Base-by-base conservation (phyloP, 2,329 filamentous ascomycete species). In the Sclerotinia trifoliorum region DNA sequence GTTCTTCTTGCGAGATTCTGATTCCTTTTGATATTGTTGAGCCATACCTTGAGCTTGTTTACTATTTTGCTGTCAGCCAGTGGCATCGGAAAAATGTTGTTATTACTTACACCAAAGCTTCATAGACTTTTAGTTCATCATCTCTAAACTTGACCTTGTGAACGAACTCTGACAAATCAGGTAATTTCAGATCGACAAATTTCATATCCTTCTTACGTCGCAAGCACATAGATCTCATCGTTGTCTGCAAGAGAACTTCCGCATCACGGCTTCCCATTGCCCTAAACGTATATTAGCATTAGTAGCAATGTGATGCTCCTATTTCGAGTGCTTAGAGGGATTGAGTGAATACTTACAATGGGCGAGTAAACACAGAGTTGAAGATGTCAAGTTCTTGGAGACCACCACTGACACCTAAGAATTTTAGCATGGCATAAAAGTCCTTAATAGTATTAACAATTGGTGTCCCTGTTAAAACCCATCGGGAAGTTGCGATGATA, bases 181-280 rank as follows among this genome's bases (percentile, higher is more conserved):
- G 93, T 11, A 96, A 83, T 70, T 88, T 90, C 26, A 96, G 81
- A 72, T 96, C 92, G 65, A 97, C 86, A 75, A 96, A 96, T 6
- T 85, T 84, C 93, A 97, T 96, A 67, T 94, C 89, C 77, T 97
- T 97, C 78, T 88, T 90, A 49, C 93, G 87, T 49, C 93, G 86
- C 29, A 97, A 82, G 74, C 91, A 95, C 58, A 96, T 85, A 24
- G 90, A 88, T n/a, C 84, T 83, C 87, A 96, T 94, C 56, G 96
- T 83, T 6, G 87, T 84, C 75, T 94, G 90, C 4, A 96, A 83
- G 4, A 94, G 80, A 15, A 84, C 78, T 60, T 87, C 88, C 17
- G 88, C 89, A 46, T 83, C 80, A 0, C 80, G 77, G 21, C 88
- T 83, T 1, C 86, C 87, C 7, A 78, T 75, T 65, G 84, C 84